Percentiles rank a stretch among this genome's conserved stretches.
Conservation (phyloP, 163 green algal genomes). For the Prototheca wickerhamii region DNA sequence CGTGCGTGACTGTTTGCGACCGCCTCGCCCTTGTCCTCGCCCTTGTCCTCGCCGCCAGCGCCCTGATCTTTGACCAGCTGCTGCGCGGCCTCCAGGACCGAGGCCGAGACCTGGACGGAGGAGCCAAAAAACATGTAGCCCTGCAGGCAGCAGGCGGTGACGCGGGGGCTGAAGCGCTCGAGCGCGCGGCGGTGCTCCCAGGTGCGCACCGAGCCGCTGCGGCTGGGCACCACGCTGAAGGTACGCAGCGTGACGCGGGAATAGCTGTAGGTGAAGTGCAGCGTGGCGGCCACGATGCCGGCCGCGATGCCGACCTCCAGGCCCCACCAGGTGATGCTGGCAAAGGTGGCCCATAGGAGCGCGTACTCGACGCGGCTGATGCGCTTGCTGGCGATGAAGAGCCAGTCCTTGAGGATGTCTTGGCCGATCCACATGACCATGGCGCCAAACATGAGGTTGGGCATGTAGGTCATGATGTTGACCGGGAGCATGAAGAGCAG, state of each 20-base stretch:
- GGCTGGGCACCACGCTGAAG: conserved; percentile 30
- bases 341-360: conserved; percentile 67
- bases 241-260: conserved; percentile 28
- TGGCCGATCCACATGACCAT: conserved; percentile 71
- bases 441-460: conserved; percentile 74
- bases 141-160: conserved; percentile 42
- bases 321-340: conserved; percentile 52
- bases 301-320: conserved; percentile 53
- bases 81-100: conserved; percentile 2
- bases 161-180: conserved; percentile 39
- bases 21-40: not conserved
- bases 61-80: not conserved
- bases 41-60: not conserved
- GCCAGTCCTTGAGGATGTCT: conserved; percentile 60
- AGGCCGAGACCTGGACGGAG: conserved; percentile 16
- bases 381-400: conserved; percentile 26
- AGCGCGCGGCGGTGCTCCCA: conserved; percentile 43
- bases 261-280: conserved; percentile 57
- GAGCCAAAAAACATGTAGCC: conserved; percentile 80
- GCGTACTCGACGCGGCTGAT: conserved; percentile 50
- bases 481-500: conserved; percentile 57
- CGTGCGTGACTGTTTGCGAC: not conserved
- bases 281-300: conserved; percentile 46
- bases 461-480: conserved; percentile 42
- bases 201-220: conserved; percentile 33